Evolutionary conservation across 2,329 filamentous ascomycete species (phyloP).

Genomic region (Neonectria neomacrospora): DNA sequence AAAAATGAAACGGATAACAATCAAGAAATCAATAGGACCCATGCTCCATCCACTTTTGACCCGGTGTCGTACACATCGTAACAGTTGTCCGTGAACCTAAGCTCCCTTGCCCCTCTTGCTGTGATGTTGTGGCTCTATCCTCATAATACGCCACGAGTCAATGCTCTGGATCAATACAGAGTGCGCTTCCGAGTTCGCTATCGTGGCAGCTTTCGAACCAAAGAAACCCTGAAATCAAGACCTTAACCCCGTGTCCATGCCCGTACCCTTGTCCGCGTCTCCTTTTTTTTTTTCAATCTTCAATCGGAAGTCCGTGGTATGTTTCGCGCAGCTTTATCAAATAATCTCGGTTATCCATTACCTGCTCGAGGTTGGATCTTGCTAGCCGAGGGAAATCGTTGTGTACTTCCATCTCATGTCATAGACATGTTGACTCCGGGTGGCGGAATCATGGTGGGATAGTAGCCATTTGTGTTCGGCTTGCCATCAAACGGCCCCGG

Average conservation of each 20-base stretch:
- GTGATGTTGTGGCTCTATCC: constrained; percentile 21
- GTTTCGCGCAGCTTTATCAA: constrained; percentile 14
- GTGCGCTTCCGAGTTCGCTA: constrained; percentile 14
- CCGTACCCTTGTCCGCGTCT: constrained; percentile 20
- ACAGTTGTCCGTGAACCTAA: constrained; percentile 23
- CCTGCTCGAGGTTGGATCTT: not conserved
- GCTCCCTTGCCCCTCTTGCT: constrained; percentile 15
- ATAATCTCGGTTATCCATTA: constrained; percentile 2
- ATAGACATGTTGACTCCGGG: constrained; percentile 60
- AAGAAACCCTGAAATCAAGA: constrained; percentile 30
- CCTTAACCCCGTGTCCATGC: constrained; percentile 36
- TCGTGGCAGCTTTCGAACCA: constrained; percentile 30
- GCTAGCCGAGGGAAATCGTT: not conserved
- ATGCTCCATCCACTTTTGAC: constrained; percentile 23
- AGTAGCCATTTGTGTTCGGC: constrained; percentile 62
- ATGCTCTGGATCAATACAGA: constrained; percentile 8
- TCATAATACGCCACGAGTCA: constrained; percentile 13
- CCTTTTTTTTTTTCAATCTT: constrained; percentile 21
- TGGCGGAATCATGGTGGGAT: constrained; percentile 61
- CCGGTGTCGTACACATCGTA: constrained; percentile 40
- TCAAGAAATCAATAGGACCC: constrained; percentile 23
- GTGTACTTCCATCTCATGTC: constrained; percentile 33
- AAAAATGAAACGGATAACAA: constrained; percentile 6
- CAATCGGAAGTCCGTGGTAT: constrained; percentile 21
- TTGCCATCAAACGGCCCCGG: constrained; percentile 66